A percentile compares a stretch with the other conserved stretches of the same genome.
Evolutionary conservation across 2,329 filamentous ascomycete genomes (phyloP).

Genomic region (Epicoccum nigrum): DNA sequence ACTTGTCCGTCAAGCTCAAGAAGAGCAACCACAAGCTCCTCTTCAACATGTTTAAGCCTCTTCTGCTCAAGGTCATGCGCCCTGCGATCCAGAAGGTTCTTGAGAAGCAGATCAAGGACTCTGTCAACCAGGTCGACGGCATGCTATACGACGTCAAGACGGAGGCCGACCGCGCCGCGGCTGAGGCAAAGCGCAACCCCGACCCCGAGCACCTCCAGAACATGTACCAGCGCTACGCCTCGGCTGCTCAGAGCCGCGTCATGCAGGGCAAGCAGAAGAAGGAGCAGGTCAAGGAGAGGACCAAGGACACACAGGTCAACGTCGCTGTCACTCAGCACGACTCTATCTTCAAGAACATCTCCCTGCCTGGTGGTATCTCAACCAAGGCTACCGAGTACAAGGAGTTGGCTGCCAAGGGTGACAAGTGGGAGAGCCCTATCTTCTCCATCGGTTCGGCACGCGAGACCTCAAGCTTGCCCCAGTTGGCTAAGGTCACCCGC

Average conservation of each 20-base stretch:
- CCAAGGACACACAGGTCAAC: conserved; percentile 76
- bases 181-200: conserved; percentile 65
- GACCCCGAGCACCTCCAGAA: conserved; percentile 77
- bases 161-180: conserved; percentile 76
- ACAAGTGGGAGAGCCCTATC: conserved; percentile 92
- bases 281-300: conserved; percentile 55
- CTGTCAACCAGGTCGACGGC: conserved; percentile 75
- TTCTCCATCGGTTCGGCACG: conserved; percentile 84
- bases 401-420: conserved; percentile 83
- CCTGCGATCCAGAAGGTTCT: conserved; percentile 85
- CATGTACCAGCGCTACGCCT: conserved; percentile 84
- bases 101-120: conserved; percentile 87
- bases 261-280: conserved; percentile 80
- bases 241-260: conserved; percentile 74
- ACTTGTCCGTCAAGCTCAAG: conserved; percentile 87
- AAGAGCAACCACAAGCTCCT: conserved; percentile 94
- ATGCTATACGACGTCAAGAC: conserved; percentile 78
- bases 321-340: conserved; percentile 85
- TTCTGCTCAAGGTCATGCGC: conserved; percentile 82
- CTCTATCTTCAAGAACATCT: conserved; percentile 88
- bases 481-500: conserved; percentile 59
- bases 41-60: conserved; percentile 83
- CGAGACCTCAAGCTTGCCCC: conserved; percentile 74
- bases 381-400: conserved; percentile 94
- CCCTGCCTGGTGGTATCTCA: conserved; percentile 85